Evolutionary conservation across 1,139 yeast species (phyloP).

Genomic region (Candida sojae): DNA sequence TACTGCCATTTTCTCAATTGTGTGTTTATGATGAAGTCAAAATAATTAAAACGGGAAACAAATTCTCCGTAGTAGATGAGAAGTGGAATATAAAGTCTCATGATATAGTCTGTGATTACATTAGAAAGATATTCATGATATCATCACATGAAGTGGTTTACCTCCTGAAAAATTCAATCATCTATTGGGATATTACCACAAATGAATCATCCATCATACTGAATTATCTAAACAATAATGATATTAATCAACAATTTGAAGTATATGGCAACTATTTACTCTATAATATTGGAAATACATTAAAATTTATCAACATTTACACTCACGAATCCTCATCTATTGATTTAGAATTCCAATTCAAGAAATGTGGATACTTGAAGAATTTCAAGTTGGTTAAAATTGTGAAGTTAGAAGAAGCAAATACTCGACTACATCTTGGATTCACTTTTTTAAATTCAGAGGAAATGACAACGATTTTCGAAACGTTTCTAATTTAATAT

Average conservation of each 20-base stretch:
- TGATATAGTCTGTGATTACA: not conserved
- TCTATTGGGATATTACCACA: not conserved
- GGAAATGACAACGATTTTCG: slow-evolving; percentile 13
- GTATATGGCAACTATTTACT: slow-evolving; percentile 13
- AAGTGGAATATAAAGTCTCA: not conserved
- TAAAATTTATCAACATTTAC: not conserved
- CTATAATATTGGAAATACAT: slow-evolving; percentile 9
- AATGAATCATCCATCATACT: not conserved
- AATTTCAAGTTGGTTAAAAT: slow-evolving; percentile 12
- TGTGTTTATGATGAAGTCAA: not conserved
- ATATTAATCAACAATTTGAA: slow-evolving; percentile 13
- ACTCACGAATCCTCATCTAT: not conserved
- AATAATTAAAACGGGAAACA: not conserved
- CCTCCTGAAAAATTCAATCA: not conserved
- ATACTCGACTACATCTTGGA: slow-evolving; percentile 10
- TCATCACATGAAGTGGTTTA: not conserved
- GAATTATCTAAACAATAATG: slow-evolving; percentile 13
- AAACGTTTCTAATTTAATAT: slow-evolving; percentile 11
- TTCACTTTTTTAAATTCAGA: slow-evolving; percentile 10
- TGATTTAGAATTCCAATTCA: slow-evolving; percentile 7
- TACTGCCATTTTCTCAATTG: not conserved
- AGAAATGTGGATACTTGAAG: slow-evolving; percentile 14
- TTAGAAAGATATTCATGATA: not conserved
- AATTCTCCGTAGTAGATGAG: not conserved
- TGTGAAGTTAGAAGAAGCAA: slow-evolving; percentile 7